A percentile compares a stretch with the other conserved stretches of the same genome.
These are phyloP conservation scores for Chlamydomonas asymmetrica DNA, from an alignment of 139 green algal genomes.

Conservation along the genomic window DNA sequence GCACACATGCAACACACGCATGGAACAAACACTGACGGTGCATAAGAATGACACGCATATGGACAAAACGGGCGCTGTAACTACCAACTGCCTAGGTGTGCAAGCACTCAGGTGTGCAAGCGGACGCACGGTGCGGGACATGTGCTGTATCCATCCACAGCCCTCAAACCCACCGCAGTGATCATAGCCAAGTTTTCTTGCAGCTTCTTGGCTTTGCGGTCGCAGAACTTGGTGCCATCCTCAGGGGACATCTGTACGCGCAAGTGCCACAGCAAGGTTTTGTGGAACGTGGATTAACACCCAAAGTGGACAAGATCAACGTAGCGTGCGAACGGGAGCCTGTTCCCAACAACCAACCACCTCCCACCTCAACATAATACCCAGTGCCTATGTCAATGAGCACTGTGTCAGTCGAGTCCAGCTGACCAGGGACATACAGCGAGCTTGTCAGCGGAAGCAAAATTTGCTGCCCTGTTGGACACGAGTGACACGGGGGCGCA, in stretches of 20 bases:
- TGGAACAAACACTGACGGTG: too few species aligned
- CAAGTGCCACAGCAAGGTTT: background rate
- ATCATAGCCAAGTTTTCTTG: constrained; percentile 53
- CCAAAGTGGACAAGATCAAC: background rate
- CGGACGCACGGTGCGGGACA: too few species aligned
- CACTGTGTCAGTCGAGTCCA: constrained; percentile 75
- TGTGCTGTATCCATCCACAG: too few species aligned
- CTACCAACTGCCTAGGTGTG: too few species aligned
- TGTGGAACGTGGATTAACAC: background rate
- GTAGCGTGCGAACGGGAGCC: too few species aligned
- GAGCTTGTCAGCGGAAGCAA: constrained; percentile 87
- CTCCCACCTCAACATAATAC: constrained; percentile 85
- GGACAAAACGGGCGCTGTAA: too few species aligned
- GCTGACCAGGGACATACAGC: constrained; percentile 81
- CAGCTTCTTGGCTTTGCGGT: constrained; percentile 67
- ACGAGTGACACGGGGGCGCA: background rate
- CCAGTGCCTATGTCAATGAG: constrained; percentile 90
- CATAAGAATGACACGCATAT: too few species aligned
- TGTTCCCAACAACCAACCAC: background rate
- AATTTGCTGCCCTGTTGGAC: constrained; percentile 71
- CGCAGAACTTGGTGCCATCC: constrained; percentile 72
- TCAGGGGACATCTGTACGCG: constrained; percentile 57
- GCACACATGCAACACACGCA: too few species aligned
- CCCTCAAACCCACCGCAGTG: background rate
- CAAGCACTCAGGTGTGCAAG: too few species aligned